phyloP scores from a whole-genome alignment of 2,329 filamentous ascomycete genomes.

The Phyllosticta citrichinensis region DNA sequence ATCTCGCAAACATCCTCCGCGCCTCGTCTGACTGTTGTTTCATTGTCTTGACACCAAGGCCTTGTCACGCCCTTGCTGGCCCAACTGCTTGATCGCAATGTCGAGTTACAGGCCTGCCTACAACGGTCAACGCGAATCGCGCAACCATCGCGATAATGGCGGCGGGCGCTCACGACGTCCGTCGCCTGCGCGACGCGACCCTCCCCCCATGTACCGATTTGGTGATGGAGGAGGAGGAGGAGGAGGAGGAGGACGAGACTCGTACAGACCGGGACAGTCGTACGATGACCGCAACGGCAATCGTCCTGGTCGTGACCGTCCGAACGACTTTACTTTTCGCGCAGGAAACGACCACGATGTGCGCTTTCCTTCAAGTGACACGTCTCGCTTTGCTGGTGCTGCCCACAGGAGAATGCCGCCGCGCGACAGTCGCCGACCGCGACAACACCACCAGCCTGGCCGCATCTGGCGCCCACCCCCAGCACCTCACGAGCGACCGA shows the following conservation, averaged over 20 bases:
- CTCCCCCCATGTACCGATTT: slow-evolving; percentile 8
- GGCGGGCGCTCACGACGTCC: neutral
- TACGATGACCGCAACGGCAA: slow-evolving; percentile 12
- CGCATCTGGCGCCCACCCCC: slow-evolving; percentile 12
- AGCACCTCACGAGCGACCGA: slow-evolving; percentile 34
- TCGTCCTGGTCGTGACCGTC: slow-evolving; percentile 12
- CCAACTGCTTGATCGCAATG: neutral
- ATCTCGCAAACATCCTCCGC: neutral
- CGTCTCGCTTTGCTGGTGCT: neutral
- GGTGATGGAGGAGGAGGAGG: neutral
- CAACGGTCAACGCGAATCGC: neutral
- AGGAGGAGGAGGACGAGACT: slow-evolving; percentile 14
- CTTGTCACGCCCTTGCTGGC: neutral
- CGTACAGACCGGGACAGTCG: slow-evolving; percentile 17
- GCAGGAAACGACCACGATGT: slow-evolving; percentile 18
- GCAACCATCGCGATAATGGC: slow-evolving; percentile 5
- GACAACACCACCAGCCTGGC: neutral
- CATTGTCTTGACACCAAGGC: neutral
- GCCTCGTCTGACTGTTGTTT: neutral
- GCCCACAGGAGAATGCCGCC: neutral
- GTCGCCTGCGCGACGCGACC: slow-evolving; percentile 5
- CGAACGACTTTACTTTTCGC: slow-evolving; percentile 25
- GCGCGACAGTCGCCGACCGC: neutral
- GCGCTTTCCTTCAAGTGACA: slow-evolving; percentile 21
- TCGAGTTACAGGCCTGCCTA: slow-evolving; percentile 8